Evolutionary conservation across 352 stramenopile genomes (phyloP).

Genomic region (Lagenidium giganteum): DNA sequence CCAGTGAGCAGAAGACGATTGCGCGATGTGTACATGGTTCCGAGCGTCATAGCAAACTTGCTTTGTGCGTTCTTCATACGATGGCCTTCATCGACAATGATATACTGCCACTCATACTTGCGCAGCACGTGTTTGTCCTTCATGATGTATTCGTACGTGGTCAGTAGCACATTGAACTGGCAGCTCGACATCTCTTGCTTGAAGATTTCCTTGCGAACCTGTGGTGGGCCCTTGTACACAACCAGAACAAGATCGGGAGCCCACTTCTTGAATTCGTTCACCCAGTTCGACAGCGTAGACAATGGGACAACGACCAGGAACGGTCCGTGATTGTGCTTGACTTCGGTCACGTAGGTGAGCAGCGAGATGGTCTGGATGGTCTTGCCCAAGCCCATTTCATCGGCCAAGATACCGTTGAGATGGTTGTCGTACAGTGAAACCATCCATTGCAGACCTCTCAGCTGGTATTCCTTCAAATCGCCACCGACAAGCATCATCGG

Average conservation of each 20-base stretch:
- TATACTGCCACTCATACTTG: conserved; percentile 90
- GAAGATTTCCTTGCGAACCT: conserved; percentile 79
- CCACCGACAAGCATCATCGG: conserved; percentile 95
- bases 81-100: conserved; percentile 94
- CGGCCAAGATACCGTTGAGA: conserved; percentile 97
- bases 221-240: conserved; percentile 90
- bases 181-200: conserved; percentile 78
- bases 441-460: conserved; percentile 99
- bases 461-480: conserved; percentile 97
- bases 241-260: conserved; percentile 95
- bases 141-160: conserved; percentile 94
- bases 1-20: conserved; percentile 97
- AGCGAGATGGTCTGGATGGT: conserved; percentile 86
- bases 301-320: conserved; percentile 98
- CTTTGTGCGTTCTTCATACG: conserved; percentile 90
- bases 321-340: conserved; percentile 89
- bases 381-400: conserved; percentile 94
- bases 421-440: conserved; percentile 98
- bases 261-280: conserved; percentile 93
- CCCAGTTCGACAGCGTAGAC: conserved; percentile 92
- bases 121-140: conserved; percentile 88
- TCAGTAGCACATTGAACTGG: conserved; percentile 91
- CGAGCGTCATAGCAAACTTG: conserved; percentile 87
- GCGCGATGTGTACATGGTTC: conserved; percentile 75
- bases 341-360: conserved; percentile 77